Conservation (phyloP, 1,284 basidiomycete genomes). For the Schizophyllum commune region DNA sequence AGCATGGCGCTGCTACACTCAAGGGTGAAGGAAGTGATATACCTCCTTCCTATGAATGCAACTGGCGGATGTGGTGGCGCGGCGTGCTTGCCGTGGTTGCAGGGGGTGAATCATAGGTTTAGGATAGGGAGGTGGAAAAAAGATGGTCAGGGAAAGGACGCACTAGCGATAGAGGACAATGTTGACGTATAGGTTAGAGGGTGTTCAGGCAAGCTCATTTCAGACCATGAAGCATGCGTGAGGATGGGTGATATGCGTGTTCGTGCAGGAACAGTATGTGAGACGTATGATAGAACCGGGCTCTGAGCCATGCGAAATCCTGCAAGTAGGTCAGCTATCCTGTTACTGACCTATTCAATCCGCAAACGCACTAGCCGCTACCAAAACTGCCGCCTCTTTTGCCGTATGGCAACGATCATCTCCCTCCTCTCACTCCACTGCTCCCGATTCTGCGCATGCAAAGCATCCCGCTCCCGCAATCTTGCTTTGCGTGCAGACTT, state of each 20-base stretch:
- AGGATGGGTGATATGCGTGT: background rate
- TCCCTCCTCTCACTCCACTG: slow-evolving; percentile 56
- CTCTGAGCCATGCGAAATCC: background rate
- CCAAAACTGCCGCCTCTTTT: slow-evolving; percentile 54
- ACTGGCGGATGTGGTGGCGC: slow-evolving; percentile 73
- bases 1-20: slow-evolving; percentile 91
- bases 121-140: slow-evolving; percentile 55
- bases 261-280: slow-evolving; percentile 6
- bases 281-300: background rate
- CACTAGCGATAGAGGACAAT: slow-evolving; percentile 28
- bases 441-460: slow-evolving; percentile 32
- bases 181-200: slow-evolving; percentile 31
- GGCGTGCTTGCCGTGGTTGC: slow-evolving; percentile 64
- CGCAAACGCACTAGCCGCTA: slow-evolving; percentile 18
- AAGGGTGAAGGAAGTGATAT: slow-evolving; percentile 79
- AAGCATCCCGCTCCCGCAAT: slow-evolving; percentile 27
- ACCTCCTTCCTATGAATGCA: slow-evolving; percentile 58
- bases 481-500: slow-evolving; percentile 34
- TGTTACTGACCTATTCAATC: background rate
- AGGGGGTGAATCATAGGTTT: slow-evolving; percentile 80
- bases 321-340: background rate
- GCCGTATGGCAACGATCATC: slow-evolving; percentile 43
- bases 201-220: background rate
- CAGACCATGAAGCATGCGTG: background rate
- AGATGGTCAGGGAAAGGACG: slow-evolving; percentile 12